Percentiles rank a stretch among this genome's conserved stretches.
These are phyloP conservation scores for Rhytidiadelphus loreus DNA, from an alignment of 225 moss, liverwort and hornwort species.

Conservation along the genomic window DNA sequence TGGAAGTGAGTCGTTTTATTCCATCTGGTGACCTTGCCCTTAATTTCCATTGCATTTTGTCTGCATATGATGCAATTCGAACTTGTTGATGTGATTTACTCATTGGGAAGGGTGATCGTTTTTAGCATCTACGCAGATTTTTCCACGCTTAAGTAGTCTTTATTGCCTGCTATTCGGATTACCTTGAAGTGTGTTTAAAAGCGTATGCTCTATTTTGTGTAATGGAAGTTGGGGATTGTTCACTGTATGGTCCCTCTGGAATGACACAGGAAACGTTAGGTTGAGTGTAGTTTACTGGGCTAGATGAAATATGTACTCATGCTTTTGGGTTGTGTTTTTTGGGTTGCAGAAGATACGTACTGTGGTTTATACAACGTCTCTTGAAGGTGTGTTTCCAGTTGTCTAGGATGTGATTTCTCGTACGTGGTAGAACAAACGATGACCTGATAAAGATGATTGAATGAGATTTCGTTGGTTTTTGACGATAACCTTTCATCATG, in stretches of 20 bases:
- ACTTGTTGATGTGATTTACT: not conserved
- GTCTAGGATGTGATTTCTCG: not conserved
- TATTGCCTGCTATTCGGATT: not conserved
- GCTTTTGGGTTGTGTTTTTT: not conserved
- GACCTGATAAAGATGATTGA: not conserved
- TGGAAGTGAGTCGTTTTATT: conserved; percentile 42
- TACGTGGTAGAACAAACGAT: not conserved
- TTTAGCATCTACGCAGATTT: not conserved
- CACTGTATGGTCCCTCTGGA: not conserved
- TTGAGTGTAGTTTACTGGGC: not conserved
- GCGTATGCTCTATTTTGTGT: not conserved
- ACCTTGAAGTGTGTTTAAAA: not conserved
- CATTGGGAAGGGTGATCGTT: not conserved
- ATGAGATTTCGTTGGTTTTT: not conserved
- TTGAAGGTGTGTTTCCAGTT: conserved; percentile 26
- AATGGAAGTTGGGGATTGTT: not conserved
- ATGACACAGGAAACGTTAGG: not conserved
- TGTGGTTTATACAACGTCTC: conserved; percentile 14
- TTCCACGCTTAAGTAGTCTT: not conserved
- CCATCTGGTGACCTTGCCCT: not conserved
- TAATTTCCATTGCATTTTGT: not conserved
- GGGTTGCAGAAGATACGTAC: conserved; percentile 30
- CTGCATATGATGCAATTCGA: not conserved
- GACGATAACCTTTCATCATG: not conserved
- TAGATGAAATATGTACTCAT: not conserved